A percentile compares a stretch with the other conserved stretches of the same genome.
These are phyloP conservation scores for Botrytis porri DNA, from an alignment of 2,329 filamentous ascomycete species.

Conservation along the genomic window DNA sequence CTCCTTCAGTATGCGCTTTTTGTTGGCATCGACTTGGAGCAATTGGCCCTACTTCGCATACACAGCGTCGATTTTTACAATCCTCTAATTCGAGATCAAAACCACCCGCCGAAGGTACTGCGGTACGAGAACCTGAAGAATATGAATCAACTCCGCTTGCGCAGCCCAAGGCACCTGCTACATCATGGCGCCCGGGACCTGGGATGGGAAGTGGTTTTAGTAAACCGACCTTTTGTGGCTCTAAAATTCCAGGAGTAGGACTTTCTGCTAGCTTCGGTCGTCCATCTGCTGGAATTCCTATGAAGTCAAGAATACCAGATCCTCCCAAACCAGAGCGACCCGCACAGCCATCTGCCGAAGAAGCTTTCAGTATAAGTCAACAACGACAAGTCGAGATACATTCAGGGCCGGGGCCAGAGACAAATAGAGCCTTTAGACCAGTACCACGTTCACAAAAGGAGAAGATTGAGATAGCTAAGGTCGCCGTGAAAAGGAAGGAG, in stretches of 20 bases:
- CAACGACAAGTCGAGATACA: constrained; percentile 23
- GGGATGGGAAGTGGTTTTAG: constrained; percentile 8
- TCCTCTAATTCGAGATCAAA: constrained; percentile 32
- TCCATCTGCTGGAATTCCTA: constrained; percentile 11
- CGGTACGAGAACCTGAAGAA: constrained; percentile 23
- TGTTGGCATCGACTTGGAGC: constrained; percentile 37
- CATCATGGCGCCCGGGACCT: constrained; percentile 26
- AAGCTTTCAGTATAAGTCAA: not conserved
- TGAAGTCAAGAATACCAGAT: constrained; percentile 15
- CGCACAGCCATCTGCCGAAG: not conserved
- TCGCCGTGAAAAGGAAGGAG: not conserved
- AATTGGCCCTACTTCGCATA: constrained; percentile 33
- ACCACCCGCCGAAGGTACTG: constrained; percentile 29
- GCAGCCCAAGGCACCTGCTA: constrained; percentile 7
- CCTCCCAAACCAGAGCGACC: constrained; percentile 5
- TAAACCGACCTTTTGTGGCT: not conserved
- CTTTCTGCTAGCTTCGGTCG: not conserved
- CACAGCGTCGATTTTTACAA: constrained; percentile 37
- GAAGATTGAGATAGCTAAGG: not conserved
- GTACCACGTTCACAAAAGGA: constrained; percentile 12
- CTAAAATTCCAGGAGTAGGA: constrained; percentile 8
- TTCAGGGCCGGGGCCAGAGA: constrained; percentile 32
- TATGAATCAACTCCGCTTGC: constrained; percentile 6
- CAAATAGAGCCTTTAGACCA: constrained; percentile 30
- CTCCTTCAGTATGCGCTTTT: constrained; percentile 37